phyloP scores from a whole-genome alignment of 352 stramenopile genomes.

The Phytophthora litchii region DNA sequence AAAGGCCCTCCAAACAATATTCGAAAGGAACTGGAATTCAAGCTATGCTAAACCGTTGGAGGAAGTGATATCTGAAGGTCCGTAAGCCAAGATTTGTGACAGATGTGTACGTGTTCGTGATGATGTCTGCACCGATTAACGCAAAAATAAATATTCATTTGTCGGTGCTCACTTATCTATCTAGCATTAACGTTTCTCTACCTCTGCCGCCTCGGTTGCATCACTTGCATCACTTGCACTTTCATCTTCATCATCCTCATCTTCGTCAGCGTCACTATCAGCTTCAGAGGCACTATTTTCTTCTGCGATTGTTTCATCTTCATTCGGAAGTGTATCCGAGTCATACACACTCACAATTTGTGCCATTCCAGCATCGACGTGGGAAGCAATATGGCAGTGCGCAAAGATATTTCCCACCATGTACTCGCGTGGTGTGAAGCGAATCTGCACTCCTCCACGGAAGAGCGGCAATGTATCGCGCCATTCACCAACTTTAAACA shows the following conservation, averaged over 20 bases:
- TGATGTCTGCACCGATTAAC: not conserved
- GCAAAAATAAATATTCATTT: conserved; percentile 33
- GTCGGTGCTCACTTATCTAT: conserved; percentile 9
- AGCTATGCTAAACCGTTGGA: conserved; percentile 52
- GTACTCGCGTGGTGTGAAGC: conserved; percentile 67
- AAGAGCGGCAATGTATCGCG: conserved; percentile 80
- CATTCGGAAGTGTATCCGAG: conserved; percentile 1
- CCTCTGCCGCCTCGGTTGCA: conserved; percentile 4
- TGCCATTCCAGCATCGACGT: conserved; percentile 79
- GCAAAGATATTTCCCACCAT: conserved; percentile 72
- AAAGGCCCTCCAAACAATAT: conserved; percentile 58
- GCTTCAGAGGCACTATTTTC: conserved; percentile 4
- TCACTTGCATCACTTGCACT: conserved; percentile 2
- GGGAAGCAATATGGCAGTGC: conserved; percentile 78
- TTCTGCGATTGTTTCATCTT: conserved; percentile 10
- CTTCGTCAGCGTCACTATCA: conserved; percentile 7
- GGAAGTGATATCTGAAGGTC: conserved; percentile 7
- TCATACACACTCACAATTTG: conserved; percentile 64
- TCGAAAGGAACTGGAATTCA: conserved; percentile 84
- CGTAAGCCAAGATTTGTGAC: not conserved
- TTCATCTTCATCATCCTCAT: conserved; percentile 1
- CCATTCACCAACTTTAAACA: conserved; percentile 74
- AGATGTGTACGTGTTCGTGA: not conserved
- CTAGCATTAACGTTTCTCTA: conserved; percentile 15
- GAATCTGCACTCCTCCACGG: conserved; percentile 63